These are phyloP conservation scores for Orychophragmus violaceus DNA, from an alignment of 345 rosid species.

Conservation along the genomic window DNA sequence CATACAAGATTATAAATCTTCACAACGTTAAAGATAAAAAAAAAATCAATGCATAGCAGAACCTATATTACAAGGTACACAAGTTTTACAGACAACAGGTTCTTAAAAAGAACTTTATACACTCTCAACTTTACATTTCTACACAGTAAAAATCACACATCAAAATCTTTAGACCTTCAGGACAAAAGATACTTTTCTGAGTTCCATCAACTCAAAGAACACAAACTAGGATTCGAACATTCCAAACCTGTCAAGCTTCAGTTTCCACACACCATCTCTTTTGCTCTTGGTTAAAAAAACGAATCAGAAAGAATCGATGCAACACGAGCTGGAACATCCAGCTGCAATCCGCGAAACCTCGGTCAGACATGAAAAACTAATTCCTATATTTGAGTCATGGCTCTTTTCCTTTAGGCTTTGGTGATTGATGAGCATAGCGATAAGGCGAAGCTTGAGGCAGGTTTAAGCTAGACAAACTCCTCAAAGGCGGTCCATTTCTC, in stretches of 20 bases:
- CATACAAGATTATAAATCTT: too few relatives aligned
- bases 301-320: background rate
- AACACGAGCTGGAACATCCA: slow-evolving; percentile 14
- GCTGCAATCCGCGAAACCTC: background rate
- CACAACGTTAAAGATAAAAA: too few relatives aligned
- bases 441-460: slow-evolving; percentile 55
- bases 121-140: slow-evolving; percentile 22
- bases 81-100: background rate
- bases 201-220: slow-evolving; percentile 13
- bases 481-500: slow-evolving; percentile 67
- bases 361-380: slow-evolving; percentile 10
- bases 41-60: background rate
- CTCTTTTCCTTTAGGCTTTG: slow-evolving; percentile 57
- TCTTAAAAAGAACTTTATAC: slow-evolving; percentile 9
- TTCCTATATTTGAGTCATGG: slow-evolving; percentile 20
- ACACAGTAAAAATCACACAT: slow-evolving; percentile 1
- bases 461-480: slow-evolving; percentile 59
- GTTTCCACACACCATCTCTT: slow-evolving; percentile 11
- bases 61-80: background rate
- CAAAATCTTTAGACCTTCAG: slow-evolving; percentile 22
- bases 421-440: slow-evolving; percentile 48
- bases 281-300: background rate
- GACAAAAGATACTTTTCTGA: slow-evolving; percentile 11
- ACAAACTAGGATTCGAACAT: slow-evolving; percentile 3
- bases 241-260: background rate